These are phyloP conservation scores for Plasmopara viticola DNA, from an alignment of 352 stramenopile genomes.

Conservation along the genomic window DNA sequence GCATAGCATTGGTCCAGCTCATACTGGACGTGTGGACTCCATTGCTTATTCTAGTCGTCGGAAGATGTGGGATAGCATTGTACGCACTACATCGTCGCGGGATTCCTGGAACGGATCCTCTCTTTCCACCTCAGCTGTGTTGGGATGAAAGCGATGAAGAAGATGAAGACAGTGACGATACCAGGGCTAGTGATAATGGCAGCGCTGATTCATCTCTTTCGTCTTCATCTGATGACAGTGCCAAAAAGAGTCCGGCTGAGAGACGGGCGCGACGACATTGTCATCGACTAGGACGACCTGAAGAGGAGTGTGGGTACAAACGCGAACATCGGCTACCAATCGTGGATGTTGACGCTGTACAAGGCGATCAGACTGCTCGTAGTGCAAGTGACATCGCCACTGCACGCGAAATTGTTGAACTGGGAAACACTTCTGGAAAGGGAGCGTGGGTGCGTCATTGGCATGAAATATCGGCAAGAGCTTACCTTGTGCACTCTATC, in stretches of 20 bases:
- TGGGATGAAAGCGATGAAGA: constrained; percentile 46
- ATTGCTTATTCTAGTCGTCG: no score
- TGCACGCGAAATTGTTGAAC: constrained; percentile 15
- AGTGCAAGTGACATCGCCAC: constrained; percentile 17
- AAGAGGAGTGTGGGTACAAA: no score
- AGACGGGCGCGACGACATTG: no score
- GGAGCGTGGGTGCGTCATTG: constrained; percentile 59
- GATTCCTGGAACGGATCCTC: no score
- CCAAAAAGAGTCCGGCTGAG: no score
- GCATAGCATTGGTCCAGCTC: no score
- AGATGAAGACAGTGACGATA: constrained; percentile 13
- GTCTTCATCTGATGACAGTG: constrained; percentile 17
- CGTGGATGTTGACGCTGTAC: constrained; percentile 22
- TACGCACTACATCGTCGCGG: no score
- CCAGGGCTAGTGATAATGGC: constrained; percentile 14
- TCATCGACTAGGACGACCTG: no score
- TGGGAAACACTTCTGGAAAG: constrained; percentile 9
- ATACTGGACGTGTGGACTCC: no score
- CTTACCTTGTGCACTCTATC: constrained; percentile 65
- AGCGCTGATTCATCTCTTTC: constrained; percentile 23
- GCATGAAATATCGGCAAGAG: constrained; percentile 38
- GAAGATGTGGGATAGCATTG: no score
- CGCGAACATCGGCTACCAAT: constrained; percentile 11
- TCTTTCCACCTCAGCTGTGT: constrained; percentile 49
- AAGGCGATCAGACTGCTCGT: constrained; percentile 14